phyloP scores from a whole-genome alignment of 768 basidiomycete species.

The Tephrocybe rancida region DNA sequence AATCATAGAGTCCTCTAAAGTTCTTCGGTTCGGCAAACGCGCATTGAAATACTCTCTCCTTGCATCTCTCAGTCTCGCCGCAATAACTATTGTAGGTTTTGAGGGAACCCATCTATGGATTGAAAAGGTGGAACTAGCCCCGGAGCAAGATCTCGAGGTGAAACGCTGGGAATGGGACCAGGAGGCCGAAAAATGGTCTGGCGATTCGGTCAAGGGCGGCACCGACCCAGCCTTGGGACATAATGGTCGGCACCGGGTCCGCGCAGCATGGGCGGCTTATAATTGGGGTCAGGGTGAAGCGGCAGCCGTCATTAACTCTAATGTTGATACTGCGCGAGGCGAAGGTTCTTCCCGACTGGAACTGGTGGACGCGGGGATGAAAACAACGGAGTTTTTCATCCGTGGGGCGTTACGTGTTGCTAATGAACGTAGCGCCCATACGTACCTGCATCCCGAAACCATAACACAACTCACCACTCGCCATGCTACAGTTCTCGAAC shows the following conservation, averaged over 20 bases:
- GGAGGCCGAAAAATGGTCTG: constrained; percentile 65
- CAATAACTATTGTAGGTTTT: constrained; percentile 49
- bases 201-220: constrained; percentile 52
- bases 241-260: constrained; percentile 59
- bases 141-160: constrained; percentile 53
- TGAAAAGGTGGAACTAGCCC: constrained; percentile 51
- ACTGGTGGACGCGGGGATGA: constrained; percentile 56
- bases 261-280: constrained; percentile 73
- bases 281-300: constrained; percentile 59
- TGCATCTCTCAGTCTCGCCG: constrained; percentile 42
- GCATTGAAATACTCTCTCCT: constrained; percentile 53
- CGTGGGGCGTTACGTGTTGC: constrained; percentile 49
- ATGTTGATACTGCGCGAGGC: constrained; percentile 35
- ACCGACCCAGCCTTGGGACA: constrained; percentile 75
- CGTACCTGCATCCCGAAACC: constrained; percentile 50
- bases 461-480: constrained; percentile 55
- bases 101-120: constrained; percentile 66
- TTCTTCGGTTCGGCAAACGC: constrained; percentile 46
- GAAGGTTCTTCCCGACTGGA: constrained; percentile 35
- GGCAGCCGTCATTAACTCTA: constrained; percentile 38
- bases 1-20: constrained; percentile 16
- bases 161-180: constrained; percentile 70
- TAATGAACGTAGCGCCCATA: constrained; percentile 36
- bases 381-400: constrained; percentile 56
- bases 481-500: constrained; percentile 61